Evolutionary conservation across 2,329 filamentous ascomycete species (phyloP).

Genomic region (Aspergillus ustus): DNA sequence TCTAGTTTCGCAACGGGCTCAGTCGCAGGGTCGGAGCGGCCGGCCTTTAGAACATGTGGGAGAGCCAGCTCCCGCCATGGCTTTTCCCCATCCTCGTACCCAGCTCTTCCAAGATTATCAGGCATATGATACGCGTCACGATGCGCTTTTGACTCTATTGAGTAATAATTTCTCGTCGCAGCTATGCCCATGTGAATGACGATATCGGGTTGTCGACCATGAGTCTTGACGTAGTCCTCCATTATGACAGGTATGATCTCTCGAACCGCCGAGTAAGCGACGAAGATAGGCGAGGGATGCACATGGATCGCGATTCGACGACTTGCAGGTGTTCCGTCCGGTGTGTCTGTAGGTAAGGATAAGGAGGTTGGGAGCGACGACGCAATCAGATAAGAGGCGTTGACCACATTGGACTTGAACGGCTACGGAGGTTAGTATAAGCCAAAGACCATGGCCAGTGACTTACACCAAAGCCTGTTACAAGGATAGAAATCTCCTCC

Average conservation of each 20-base stretch:
- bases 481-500: slow-evolving; percentile 39
- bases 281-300: slow-evolving; percentile 70
- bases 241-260: slow-evolving; percentile 68
- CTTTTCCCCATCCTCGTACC: slow-evolving; percentile 52
- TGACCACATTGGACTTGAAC: slow-evolving; percentile 74
- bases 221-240: slow-evolving; percentile 45
- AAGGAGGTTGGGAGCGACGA: slow-evolving; percentile 68
- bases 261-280: slow-evolving; percentile 71
- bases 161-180: slow-evolving; percentile 66
- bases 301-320: slow-evolving; percentile 47
- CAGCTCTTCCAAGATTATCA: slow-evolving; percentile 67
- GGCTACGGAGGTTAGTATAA: slow-evolving; percentile 57
- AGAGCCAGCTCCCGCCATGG: slow-evolving; percentile 57
- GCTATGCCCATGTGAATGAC: slow-evolving; percentile 83
- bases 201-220: slow-evolving; percentile 61
- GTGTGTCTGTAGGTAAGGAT: slow-evolving; percentile 43
- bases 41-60: slow-evolving; percentile 59
- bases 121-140: slow-evolving; percentile 71
- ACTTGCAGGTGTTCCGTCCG: slow-evolving; percentile 25
- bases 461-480: slow-evolving; percentile 40
- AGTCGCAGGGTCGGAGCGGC: slow-evolving; percentile 29
- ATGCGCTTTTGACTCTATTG: slow-evolving; percentile 71
- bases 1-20: slow-evolving; percentile 5
- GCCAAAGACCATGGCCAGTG: background rate
- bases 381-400: slow-evolving; percentile 82